Conservation (phyloP, 202 grass and related monocot species). For the Alloteropsis angusta region DNA sequence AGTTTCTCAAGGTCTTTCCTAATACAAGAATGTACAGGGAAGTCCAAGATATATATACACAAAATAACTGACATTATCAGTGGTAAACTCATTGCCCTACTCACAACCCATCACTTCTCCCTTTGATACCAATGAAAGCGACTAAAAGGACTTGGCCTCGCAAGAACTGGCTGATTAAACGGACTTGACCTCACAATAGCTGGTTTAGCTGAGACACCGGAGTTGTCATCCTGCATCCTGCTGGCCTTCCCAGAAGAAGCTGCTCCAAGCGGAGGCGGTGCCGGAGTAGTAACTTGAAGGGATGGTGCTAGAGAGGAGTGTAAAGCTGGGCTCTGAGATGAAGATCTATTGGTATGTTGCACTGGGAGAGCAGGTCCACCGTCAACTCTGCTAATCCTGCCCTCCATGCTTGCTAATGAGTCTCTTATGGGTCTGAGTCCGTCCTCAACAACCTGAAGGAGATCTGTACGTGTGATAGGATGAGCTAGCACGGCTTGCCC, state of each 20-base stretch:
- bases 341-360: not conserved
- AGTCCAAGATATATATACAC: not conserved
- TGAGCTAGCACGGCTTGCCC: not conserved
- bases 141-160: constrained; percentile 1
- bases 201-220: not conserved
- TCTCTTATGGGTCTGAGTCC: not conserved
- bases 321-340: not conserved
- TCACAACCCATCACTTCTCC: not conserved
- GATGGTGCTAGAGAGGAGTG: not conserved
- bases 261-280: not conserved
- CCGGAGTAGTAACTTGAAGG: not conserved
- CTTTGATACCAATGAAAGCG: constrained; percentile 2
- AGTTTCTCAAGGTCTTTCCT: not conserved
- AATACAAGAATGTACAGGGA: not conserved
- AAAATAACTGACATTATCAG: constrained; percentile 4
- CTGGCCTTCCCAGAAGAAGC: not conserved
- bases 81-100: not conserved
- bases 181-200: not conserved
- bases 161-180: not conserved
- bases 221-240: not conserved
- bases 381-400: not conserved
- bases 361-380: not conserved
- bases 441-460: not conserved
- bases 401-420: not conserved
- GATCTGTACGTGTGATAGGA: not conserved